phyloP scores from a whole-genome alignment of 2,329 filamentous ascomycete genomes.

The Fusarium dimerum region DNA sequence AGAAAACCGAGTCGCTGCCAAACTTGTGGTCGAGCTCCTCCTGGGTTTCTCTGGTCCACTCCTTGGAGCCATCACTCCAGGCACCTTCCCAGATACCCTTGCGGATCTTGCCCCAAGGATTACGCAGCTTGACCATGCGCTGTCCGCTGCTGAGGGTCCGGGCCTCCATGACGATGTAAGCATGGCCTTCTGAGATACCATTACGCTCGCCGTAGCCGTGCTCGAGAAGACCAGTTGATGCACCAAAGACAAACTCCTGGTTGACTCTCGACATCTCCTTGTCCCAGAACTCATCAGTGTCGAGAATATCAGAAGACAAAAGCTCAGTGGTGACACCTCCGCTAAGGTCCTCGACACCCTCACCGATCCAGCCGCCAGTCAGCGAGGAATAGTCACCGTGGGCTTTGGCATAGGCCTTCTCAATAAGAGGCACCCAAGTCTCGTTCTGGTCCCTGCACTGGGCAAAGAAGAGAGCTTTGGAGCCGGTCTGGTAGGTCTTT shows the following conservation, averaged over 20 bases:
- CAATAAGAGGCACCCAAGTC: constrained; percentile 78
- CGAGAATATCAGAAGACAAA: constrained; percentile 69
- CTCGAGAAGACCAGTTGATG: constrained; percentile 63
- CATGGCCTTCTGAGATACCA: constrained; percentile 60
- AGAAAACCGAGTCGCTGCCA: constrained; percentile 63
- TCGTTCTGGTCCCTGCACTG: constrained; percentile 76
- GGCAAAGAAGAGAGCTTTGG: constrained; percentile 76
- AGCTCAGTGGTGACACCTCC: constrained; percentile 72
- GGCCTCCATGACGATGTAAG: constrained; percentile 63
- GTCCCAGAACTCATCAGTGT: constrained; percentile 81
- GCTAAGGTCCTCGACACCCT: constrained; percentile 60
- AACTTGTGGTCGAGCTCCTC: constrained; percentile 60
- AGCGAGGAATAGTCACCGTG: constrained; percentile 77
- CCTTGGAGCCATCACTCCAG: constrained; percentile 61
- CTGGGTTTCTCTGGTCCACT: constrained; percentile 61
- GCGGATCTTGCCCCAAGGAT: constrained; percentile 60
- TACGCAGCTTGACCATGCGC: constrained; percentile 59
- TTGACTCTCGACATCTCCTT: constrained; percentile 81
- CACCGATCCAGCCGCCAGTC: constrained; percentile 69
- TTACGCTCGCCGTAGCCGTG: constrained; percentile 61
- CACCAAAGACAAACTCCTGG: constrained; percentile 77
- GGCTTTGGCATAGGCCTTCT: constrained; percentile 83
- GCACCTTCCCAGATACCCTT: constrained; percentile 62
- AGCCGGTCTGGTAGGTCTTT: constrained; percentile 72
- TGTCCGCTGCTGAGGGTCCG: constrained; percentile 53